These are phyloP conservation scores for Cornus suecica DNA, from an alignment of 148 eudicot species.

Conservation along the genomic window DNA sequence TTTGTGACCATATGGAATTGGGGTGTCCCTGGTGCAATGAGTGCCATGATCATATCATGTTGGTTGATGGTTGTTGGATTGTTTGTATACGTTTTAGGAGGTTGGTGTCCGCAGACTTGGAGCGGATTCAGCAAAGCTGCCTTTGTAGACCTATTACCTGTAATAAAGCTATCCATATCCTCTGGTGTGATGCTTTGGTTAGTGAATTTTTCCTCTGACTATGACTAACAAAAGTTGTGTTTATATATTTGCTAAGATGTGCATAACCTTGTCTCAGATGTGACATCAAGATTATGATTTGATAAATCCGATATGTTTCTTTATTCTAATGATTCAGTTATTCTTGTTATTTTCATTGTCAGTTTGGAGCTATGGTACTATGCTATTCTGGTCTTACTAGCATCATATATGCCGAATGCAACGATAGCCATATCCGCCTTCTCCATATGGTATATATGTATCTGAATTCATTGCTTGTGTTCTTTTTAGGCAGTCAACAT, in stretches of 20 bases:
- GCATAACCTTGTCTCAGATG: not conserved
- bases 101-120: slow-evolving; percentile 64
- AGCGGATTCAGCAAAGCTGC: slow-evolving; percentile 55
- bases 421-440: slow-evolving; percentile 70
- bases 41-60: slow-evolving; percentile 39
- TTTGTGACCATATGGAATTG: slow-evolving; percentile 31
- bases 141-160: slow-evolving; percentile 45
- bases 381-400: slow-evolving; percentile 56
- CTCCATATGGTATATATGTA: slow-evolving; percentile 53
- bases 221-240: not conserved
- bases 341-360: not conserved
- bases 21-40: slow-evolving; percentile 55
- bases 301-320: too few species aligned
- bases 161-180: slow-evolving; percentile 51
- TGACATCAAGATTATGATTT: too few species aligned
- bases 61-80: slow-evolving; percentile 46
- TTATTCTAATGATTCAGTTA: too few species aligned
- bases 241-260: too few species aligned
- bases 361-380: slow-evolving; percentile 81
- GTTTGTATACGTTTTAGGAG: slow-evolving; percentile 49
- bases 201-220: not conserved
- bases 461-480: not conserved
- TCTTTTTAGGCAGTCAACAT: not conserved
- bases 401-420: slow-evolving; percentile 67
- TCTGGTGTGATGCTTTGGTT: slow-evolving; percentile 72